Base-by-base conservation (phyloP, 1,139 yeast genomes). In the Yamadazyma dushanensis region DNA sequence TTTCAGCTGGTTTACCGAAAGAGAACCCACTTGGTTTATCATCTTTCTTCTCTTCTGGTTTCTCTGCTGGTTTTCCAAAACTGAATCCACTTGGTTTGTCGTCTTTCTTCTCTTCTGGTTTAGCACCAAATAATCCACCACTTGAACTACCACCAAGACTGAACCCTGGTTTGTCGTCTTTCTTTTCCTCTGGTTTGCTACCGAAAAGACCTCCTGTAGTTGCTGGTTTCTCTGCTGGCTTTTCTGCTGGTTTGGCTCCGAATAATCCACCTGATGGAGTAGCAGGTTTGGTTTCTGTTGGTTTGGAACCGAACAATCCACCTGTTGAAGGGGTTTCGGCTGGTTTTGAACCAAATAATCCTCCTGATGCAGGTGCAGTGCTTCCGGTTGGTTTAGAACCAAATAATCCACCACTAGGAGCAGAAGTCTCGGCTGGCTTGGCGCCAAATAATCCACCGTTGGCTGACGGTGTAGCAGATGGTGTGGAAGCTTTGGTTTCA, bases 1-100 rank as follows among this genome's bases (percentile, higher is more conserved):
- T 45, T 22, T 45, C 55, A 9, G 46, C 52, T 3, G 62, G 53
- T 32, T 54, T 57, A 17, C 63, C 59, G 45, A 64, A 63, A 18
- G 45, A 39, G 9, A 55, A 49, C 7, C 54, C 55, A 11, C 45
- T 15, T 8, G 55, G 50, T 29, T 48, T 56, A 29, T 42, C 52
- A 31, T 45, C 50, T 27, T 58, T 51, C 45, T 51, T 57, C 14
- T 49, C 54, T 17, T 46, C 57, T 5, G 59, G 43, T 26, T 51
- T 56, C 9, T 42, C 38, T 7, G n/a, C n/a, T n/a, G n/a, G n/a
- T n/a, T n/a, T 6, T 15, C 56, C 56, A 38, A 58, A 59, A 7
- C 57, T 49, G 36, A 54, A 51, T 9, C 29, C 30, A 19, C 51
- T 44, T 18, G 53, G 46, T 29, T 34, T 45, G 13, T 34, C 45